These are phyloP conservation scores for Exserohilum rostratum DNA, from an alignment of 2,329 filamentous ascomycete genomes.

Conservation along the genomic window DNA sequence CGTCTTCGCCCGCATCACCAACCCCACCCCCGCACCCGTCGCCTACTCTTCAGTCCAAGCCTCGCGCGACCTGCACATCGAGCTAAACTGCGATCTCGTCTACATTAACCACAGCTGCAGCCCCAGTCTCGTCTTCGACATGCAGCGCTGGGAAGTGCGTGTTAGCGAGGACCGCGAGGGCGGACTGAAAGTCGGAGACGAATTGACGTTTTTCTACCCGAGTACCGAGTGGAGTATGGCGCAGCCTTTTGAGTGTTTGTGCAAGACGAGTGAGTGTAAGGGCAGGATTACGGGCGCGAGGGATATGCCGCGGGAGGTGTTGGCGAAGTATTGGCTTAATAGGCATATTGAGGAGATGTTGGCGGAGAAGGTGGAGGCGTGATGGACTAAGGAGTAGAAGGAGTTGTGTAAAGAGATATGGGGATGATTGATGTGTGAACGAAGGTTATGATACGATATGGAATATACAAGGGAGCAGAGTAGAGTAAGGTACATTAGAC, in stretches of 20 bases:
- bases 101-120: slow-evolving; percentile 64
- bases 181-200: slow-evolving; percentile 47
- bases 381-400: too few species aligned
- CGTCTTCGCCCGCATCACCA: slow-evolving; percentile 58
- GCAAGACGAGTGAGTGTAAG: slow-evolving; percentile 62
- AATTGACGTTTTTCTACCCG: slow-evolving; percentile 71
- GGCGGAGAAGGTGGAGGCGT: slow-evolving; percentile 28
- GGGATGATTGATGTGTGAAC: too few species aligned
- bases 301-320: slow-evolving; percentile 61
- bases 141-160: slow-evolving; percentile 58
- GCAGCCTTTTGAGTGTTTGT: slow-evolving; percentile 72
- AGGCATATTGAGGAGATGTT: slow-evolving; percentile 42
- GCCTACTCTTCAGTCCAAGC: slow-evolving; percentile 62
- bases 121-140: slow-evolving; percentile 62
- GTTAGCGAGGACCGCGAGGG: slow-evolving; percentile 53
- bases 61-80: slow-evolving; percentile 57
- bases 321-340: slow-evolving; percentile 60
- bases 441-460: too few species aligned
- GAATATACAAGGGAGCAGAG: too few species aligned
- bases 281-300: slow-evolving; percentile 68
- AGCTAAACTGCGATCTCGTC: slow-evolving; percentile 62
- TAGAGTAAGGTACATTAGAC: too few species aligned
- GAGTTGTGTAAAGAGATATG: too few species aligned
- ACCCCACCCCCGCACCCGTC: slow-evolving; percentile 51
- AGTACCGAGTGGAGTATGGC: slow-evolving; percentile 78